Evolutionary conservation across 768 basidiomycete genomes (phyloP), one percentile per base, ranked within the genome.

Genomic region (Suillus alpinus): DNA sequence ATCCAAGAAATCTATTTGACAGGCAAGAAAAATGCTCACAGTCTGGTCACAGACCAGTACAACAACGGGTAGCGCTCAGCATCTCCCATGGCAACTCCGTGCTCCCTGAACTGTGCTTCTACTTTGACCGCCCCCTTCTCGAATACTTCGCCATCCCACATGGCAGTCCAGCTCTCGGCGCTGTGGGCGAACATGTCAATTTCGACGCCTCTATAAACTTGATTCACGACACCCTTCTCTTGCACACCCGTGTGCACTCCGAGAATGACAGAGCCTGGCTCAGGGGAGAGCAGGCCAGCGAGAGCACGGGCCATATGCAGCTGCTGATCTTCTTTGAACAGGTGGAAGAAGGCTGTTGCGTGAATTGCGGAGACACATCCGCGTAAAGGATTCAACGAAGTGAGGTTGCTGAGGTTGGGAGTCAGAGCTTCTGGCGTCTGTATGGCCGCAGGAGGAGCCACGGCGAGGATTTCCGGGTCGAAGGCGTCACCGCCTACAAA

Each of bases 401-500:
- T 74, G 39, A 82, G 62, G 0, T 68, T 59, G 1, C 53, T 20
- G 32, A 82, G 65, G 50, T 60, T 61, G 0, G 76, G 77, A 7
- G 6, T 12, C 0, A 60, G 58, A 13, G 57, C 20, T 9, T 60
- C 63, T 39, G 68, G 65, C 3, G 68, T 57, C 26, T 67, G 53
- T 8, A 67, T 66, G 57, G 69, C 65, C 66, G 37, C 57, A 57
- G 74, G 71, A 1, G 74, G 66, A 1, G 66, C 66, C 6, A 75
- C 71, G 7, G 63, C 60, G 29, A 86, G 76, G 44, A 81, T 70
- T 0, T 63, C 62, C 8, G 76, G 68, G 60, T 85, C 78, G 55
- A 87, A 81, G 0, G 73, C 75, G 63, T 88, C 80, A 1, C 86
- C 86, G 5, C 76, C 67, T 20, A 87, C 58, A 67, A 87, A 87